A percentile compares a stretch with the other conserved stretches of the same genome.
Conservation (phyloP, 2,329 filamentous ascomycete species). For the Furcasterigmium sp. region DNA sequence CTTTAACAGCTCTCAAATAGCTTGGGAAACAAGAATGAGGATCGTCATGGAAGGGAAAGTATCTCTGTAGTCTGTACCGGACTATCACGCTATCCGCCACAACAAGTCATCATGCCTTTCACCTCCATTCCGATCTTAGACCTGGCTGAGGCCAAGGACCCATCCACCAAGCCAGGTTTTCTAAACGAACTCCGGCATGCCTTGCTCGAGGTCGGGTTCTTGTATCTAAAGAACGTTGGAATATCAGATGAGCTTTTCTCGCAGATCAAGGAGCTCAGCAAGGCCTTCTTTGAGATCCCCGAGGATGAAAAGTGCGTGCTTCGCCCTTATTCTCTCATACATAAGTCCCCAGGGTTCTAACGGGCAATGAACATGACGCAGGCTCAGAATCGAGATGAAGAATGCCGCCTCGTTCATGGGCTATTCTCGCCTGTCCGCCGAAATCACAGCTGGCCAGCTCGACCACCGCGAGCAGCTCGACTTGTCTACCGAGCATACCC, state of each 20-base stretch:
- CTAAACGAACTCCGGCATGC: constrained; percentile 67
- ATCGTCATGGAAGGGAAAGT: too few relatives aligned
- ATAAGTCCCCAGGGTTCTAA: too few relatives aligned
- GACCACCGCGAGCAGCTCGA: constrained; percentile 88
- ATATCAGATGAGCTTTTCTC: constrained; percentile 61
- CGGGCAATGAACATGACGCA: constrained; percentile 18
- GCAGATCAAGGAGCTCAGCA: constrained; percentile 62
- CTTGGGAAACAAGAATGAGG: too few relatives aligned
- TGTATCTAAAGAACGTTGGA: constrained; percentile 78
- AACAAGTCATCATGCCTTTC: constrained; percentile 74
- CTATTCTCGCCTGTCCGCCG: constrained; percentile 60
- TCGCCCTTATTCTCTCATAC: too few relatives aligned
- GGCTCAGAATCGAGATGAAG: constrained; percentile 66
- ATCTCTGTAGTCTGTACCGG: too few relatives aligned
- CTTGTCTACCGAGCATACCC: constrained; percentile 70
- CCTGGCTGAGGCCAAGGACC: constrained; percentile 58
- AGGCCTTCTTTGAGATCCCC: constrained; percentile 72
- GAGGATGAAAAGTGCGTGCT: constrained; percentile 62
- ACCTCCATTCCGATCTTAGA: constrained; percentile 73
- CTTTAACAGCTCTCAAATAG: too few relatives aligned
- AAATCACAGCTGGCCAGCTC: constrained; percentile 66
- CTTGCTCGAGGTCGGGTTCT: constrained; percentile 79
- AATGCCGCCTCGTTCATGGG: constrained; percentile 68
- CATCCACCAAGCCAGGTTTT: constrained; percentile 66
- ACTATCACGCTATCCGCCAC: too few relatives aligned